Percentiles rank a stretch among this genome's conserved stretches.
Conservation (phyloP, 805 yeast genomes). For the Teunomyces funiuensis region DNA sequence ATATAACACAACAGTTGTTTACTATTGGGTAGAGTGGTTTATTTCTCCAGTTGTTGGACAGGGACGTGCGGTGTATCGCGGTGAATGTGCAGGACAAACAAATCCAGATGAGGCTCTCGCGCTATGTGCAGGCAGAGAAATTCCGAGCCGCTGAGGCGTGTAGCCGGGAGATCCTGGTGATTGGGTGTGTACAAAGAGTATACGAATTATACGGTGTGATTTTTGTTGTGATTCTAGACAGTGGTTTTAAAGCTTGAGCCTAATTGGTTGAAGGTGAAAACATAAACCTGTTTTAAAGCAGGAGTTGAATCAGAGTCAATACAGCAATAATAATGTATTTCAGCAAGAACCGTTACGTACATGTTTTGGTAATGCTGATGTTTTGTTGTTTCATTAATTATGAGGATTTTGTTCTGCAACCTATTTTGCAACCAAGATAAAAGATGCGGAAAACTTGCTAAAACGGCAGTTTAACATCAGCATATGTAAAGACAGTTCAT, state of each 20-base stretch:
- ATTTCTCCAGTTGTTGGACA: not conserved
- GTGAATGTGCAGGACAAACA: not conserved
- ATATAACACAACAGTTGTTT: not conserved
- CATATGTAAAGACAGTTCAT: too few species aligned
- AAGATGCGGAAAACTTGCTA: too few species aligned
- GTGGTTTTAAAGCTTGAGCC: too few species aligned
- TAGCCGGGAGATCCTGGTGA: too few species aligned
- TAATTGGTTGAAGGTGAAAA: too few species aligned
- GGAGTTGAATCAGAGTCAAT: not conserved
- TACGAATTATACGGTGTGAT: too few species aligned
- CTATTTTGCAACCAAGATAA: not conserved
- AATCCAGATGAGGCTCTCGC: not conserved
- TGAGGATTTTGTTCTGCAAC: not conserved
- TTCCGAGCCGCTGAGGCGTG: not conserved
- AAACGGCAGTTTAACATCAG: too few species aligned
- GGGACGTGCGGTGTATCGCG: conserved; percentile 1
- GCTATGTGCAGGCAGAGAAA: not conserved
- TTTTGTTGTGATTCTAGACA: too few species aligned
- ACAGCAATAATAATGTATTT: not conserved
- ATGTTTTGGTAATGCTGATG: not conserved
- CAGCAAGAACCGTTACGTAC: too few species aligned
- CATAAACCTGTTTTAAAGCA: too few species aligned
- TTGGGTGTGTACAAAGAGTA: too few species aligned
- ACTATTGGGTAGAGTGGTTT: not conserved
- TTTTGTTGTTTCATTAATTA: too few species aligned